These are phyloP conservation scores for Pulveroboletus frians DNA, from an alignment of 768 basidiomycete species.

Conservation along the genomic window DNA sequence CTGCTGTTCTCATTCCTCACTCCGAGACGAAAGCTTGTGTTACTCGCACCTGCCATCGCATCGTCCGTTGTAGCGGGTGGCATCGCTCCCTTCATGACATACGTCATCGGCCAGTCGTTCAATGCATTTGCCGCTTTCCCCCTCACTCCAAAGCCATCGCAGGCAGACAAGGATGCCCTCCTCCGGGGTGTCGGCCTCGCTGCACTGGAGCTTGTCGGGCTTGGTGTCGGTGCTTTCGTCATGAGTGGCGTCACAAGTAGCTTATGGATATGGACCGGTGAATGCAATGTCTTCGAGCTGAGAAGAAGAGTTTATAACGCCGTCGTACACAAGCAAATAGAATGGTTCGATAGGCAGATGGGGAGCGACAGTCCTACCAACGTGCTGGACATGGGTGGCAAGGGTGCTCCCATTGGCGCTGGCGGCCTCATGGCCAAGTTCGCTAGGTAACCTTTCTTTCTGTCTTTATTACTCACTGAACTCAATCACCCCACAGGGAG, in stretches of 20 bases:
- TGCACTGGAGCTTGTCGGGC: constrained; percentile 59
- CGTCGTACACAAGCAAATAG: constrained; percentile 66
- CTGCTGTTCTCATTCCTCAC: constrained; percentile 66
- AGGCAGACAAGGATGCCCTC: constrained; percentile 44
- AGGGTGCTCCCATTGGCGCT: constrained; percentile 60
- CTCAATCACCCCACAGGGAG: constrained; percentile 51
- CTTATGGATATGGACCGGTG: constrained; percentile 87
- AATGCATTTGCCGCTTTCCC: constrained; percentile 63
- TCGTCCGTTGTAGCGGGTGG: constrained; percentile 62
- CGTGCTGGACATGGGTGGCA: constrained; percentile 32
- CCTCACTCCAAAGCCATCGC: constrained; percentile 34
- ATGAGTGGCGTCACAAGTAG: constrained; percentile 71
- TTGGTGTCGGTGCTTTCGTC: constrained; percentile 61
- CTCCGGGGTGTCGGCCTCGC: constrained; percentile 54
- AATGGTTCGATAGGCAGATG: constrained; percentile 89
- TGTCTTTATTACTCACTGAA: background rate
- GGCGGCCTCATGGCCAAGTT: constrained; percentile 94
- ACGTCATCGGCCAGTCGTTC: constrained; percentile 73
- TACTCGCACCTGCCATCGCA: constrained; percentile 60
- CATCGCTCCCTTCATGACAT: constrained; percentile 83
- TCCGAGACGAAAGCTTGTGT: constrained; percentile 46
- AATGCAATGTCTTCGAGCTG: constrained; percentile 66
- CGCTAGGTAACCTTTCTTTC: constrained; percentile 47
- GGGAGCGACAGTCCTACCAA: constrained; percentile 45
- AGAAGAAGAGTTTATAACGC: constrained; percentile 63